Evolutionary conservation across 768 basidiomycete species (phyloP), one percentile per base, ranked within the genome.

Genomic region (Amanita subjunquillea): DNA sequence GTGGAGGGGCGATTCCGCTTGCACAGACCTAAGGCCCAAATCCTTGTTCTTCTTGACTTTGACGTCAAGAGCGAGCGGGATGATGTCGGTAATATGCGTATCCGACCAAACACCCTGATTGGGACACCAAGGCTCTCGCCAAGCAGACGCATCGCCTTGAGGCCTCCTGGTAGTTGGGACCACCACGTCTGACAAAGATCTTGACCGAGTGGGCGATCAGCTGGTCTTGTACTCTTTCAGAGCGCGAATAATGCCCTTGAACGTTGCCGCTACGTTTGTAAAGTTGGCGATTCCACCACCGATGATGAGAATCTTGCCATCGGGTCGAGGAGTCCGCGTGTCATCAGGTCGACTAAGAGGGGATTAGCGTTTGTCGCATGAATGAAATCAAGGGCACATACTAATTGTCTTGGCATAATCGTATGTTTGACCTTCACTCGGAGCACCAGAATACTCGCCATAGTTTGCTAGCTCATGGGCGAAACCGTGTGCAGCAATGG

Each of bases 261-360:
- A 99, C 55, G 95, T 98, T 8, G 95, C 87, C 32, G 94, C 96
- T 59, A 98, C 94, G 67, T 99, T 97, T 66, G 93, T 97, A 75
- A 99, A 99, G 82, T 99, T 99, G 74, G 96, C 96, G 57, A 96
- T 96, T 73, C 95, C 95, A 71, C 96, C 96, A 70, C 95, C 96
- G 59, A 99, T 96, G 79, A 99, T 96, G 70, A 98, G 87, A 66
- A 98, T 83, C 74, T 99, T 99, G 76, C 96, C 96, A 48, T 96
- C 75, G 49, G 85, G 75, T 60, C 81, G 77, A 46, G 88, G 84
- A 22, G 76, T 71, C 44, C 93, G 54, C 95, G 92, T 41, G 91
- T 97, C 68, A 98, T 91, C 56, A 99, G 74, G 68, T 97, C 94
- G 64, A 98, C 74, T 87, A 47, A 2, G 40, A 27, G n/a, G 42